Conservation (phyloP, 2,329 filamentous ascomycete genomes). For the Claviceps monticola region DNA sequence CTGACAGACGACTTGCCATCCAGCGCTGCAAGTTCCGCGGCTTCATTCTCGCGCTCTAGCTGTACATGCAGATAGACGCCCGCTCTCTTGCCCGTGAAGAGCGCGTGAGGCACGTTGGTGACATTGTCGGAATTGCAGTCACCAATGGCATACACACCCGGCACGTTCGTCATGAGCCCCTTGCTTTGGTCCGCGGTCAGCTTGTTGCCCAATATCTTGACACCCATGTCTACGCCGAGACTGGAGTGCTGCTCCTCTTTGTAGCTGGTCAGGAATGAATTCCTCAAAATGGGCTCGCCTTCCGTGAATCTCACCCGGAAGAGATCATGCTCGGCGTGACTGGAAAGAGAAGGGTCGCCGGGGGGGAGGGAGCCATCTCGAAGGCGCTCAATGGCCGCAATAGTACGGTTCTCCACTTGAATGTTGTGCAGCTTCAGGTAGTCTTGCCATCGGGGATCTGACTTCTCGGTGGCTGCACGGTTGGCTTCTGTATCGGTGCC, state of each 20-base stretch:
- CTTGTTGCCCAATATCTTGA: slow-evolving; percentile 28
- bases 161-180: slow-evolving; percentile 36
- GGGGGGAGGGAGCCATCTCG: slow-evolving; percentile 21
- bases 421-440: slow-evolving; percentile 38
- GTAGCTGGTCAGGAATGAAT: slow-evolving; percentile 39
- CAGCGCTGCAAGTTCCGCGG: slow-evolving; percentile 16
- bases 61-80: slow-evolving; percentile 42
- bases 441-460: slow-evolving; percentile 31
- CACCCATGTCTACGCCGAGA: slow-evolving; percentile 32
- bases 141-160: slow-evolving; percentile 43
- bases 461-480: slow-evolving; percentile 23
- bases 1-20: slow-evolving; percentile 8
- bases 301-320: slow-evolving; percentile 40
- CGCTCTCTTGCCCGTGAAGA: slow-evolving; percentile 43
- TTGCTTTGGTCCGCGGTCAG: slow-evolving; percentile 26
- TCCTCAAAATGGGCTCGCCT: slow-evolving; percentile 29
- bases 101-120: slow-evolving; percentile 47
- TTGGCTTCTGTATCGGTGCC: slow-evolving; percentile 37
- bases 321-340: slow-evolving; percentile 35
- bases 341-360: slow-evolving; percentile 27
- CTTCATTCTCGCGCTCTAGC: slow-evolving; percentile 26
- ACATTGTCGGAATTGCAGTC: slow-evolving; percentile 46
- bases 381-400: slow-evolving; percentile 33
- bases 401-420: slow-evolving; percentile 40
- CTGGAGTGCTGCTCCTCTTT: slow-evolving; percentile 31